These are phyloP conservation scores for Castanea crenata DNA, from an alignment of 306 rosid genomes.

Conservation along the genomic window DNA sequence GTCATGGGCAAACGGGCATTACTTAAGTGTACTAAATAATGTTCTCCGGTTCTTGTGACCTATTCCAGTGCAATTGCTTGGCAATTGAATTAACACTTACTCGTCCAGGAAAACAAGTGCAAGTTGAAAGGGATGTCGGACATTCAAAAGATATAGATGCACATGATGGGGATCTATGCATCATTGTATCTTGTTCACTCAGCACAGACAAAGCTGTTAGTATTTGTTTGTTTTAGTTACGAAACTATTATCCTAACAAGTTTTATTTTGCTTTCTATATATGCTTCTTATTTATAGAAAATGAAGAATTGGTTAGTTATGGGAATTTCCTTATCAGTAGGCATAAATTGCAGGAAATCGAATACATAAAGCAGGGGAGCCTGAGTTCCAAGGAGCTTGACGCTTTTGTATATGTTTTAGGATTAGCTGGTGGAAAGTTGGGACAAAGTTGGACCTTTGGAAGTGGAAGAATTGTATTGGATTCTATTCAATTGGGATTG, in stretches of 20 bases:
- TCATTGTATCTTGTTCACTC: conserved; percentile 63
- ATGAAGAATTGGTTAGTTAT: neutral
- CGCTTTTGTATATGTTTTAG: conserved; percentile 69
- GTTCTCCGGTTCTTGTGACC: conserved; percentile 20
- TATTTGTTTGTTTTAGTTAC: conserved; percentile 7
- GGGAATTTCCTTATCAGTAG: neutral
- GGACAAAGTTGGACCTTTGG: conserved; percentile 41
- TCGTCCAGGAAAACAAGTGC: conserved; percentile 40
- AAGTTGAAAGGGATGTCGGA: conserved; percentile 34
- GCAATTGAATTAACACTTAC: conserved; percentile 57
- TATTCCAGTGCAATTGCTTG: conserved; percentile 72
- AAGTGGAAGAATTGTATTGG: neutral
- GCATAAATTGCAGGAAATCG: conserved; percentile 74
- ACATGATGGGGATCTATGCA: conserved; percentile 47
- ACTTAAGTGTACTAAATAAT: conserved; percentile 12
- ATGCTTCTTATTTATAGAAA: conserved; percentile 5
- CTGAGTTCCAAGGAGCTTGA: conserved; percentile 68
- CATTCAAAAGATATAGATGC: conserved; percentile 29
- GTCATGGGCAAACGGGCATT: neutral
- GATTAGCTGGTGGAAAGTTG: conserved; percentile 63
- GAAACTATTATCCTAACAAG: no score
- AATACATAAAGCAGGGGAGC: conserved; percentile 69
- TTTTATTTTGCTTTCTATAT: neutral
- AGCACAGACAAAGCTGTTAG: conserved; percentile 67
- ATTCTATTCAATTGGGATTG: neutral